phyloP scores from a whole-genome alignment of 305 asterid species.

The Ajuga reptans region DNA sequence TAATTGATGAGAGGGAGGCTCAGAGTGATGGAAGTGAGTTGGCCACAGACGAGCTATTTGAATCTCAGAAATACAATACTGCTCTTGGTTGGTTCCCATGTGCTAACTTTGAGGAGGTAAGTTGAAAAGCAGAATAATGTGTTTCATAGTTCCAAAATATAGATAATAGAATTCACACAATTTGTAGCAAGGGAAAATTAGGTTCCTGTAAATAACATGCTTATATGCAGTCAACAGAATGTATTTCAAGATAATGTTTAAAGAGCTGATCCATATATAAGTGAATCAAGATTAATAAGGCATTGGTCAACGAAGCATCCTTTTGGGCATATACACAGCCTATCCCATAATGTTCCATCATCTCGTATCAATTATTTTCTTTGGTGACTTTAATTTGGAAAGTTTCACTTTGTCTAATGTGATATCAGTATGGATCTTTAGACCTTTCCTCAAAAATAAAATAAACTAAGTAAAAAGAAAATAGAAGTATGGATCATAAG shows the following conservation, averaged over 20 bases:
- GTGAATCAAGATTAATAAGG: background rate
- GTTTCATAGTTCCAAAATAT: background rate
- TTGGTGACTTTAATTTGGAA: background rate
- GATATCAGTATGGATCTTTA: too few species aligned
- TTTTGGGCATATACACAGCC: background rate
- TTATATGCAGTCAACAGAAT: background rate
- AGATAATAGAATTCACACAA: background rate
- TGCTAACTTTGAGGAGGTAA: conserved; percentile 49
- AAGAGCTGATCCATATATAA: background rate
- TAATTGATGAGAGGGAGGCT: conserved; percentile 28
- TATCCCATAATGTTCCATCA: background rate
- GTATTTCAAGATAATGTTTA: background rate
- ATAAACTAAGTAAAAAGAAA: too few species aligned
- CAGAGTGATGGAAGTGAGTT: conserved; percentile 32
- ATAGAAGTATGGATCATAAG: background rate
- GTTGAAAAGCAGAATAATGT: conserved; percentile 3
- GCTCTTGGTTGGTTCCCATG: conserved; percentile 53
- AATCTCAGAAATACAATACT: conserved; percentile 54
- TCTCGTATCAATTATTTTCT: background rate
- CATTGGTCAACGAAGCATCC: background rate
- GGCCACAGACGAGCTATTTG: conserved; percentile 62
- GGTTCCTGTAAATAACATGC: background rate
- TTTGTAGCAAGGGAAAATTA: background rate
- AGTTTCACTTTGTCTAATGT: background rate
- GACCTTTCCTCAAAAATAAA: too few species aligned